These are phyloP conservation scores for Stereum hirsutum DNA, from an alignment of 1,284 basidiomycete species.

Conservation along the genomic window DNA sequence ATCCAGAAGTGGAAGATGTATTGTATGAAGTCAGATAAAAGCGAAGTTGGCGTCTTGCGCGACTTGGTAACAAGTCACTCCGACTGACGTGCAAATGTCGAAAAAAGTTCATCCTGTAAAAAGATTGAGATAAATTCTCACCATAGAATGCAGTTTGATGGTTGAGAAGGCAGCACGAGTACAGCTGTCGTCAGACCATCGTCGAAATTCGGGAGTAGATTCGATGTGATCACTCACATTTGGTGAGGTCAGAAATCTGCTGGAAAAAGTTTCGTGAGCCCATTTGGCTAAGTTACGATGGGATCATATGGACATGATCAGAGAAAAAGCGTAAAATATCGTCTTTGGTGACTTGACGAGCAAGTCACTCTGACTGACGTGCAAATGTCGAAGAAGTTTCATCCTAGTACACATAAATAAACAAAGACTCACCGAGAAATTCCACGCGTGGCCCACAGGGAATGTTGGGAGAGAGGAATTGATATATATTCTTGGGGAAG, in stretches of 20 bases:
- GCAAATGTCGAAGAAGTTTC: constrained; percentile 30
- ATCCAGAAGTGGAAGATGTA: too few species aligned
- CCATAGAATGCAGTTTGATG: too few species aligned
- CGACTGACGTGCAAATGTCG: constrained; percentile 49
- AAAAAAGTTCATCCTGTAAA: constrained; percentile 13
- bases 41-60: constrained; percentile 27
- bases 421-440: too few species aligned
- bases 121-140: too few species aligned
- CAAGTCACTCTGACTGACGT: constrained; percentile 40
- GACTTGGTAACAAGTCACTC: constrained; percentile 19
- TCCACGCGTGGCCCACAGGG: too few species aligned
- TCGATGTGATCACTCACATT: background rate
- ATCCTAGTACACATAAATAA: too few species aligned
- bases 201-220: too few species aligned
- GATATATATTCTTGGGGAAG: too few species aligned
- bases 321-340: constrained; percentile 26
- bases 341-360: constrained; percentile 22
- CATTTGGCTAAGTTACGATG: constrained; percentile 7
- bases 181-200: too few species aligned
- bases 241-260: background rate
- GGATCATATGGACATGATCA: constrained; percentile 14
- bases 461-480: too few species aligned
- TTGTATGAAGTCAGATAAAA: constrained; percentile 25
- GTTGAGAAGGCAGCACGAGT: too few species aligned
- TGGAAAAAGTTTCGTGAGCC: background rate